Evolutionary conservation across 768 basidiomycete genomes (phyloP).

Genomic region (Obba rivulosa): DNA sequence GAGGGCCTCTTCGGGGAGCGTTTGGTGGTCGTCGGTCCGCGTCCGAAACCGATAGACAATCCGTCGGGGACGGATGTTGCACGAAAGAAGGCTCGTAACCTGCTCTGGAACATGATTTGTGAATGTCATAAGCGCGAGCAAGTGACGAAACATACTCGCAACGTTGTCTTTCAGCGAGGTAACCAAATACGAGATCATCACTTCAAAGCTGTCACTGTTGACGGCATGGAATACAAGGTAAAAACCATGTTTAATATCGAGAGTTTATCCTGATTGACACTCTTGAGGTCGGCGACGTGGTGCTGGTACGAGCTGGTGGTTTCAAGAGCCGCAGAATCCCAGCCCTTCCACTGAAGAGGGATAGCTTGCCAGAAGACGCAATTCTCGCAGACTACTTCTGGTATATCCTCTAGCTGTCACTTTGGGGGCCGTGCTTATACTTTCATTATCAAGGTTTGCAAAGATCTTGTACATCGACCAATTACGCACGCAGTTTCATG

Average conservation of each 20-base stretch:
- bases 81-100: background rate
- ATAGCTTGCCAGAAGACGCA: constrained; percentile 32
- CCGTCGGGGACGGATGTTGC: background rate
- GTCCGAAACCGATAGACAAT: constrained; percentile 18
- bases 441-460: constrained; percentile 54
- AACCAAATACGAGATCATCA: constrained; percentile 10
- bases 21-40: constrained; percentile 48
- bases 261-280: constrained; percentile 1
- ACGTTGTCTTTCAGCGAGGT: background rate
- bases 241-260: background rate
- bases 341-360: constrained; percentile 26
- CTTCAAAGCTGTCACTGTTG: constrained; percentile 35
- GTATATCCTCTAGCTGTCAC: constrained; percentile 26
- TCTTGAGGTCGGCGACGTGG: constrained; percentile 57
- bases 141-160: background rate
- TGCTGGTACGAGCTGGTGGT: constrained; percentile 43
- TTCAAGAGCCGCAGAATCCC: constrained; percentile 27
- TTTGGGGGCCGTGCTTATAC: background rate
- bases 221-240: constrained; percentile 34
- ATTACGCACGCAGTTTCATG: constrained; percentile 42
- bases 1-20: constrained; percentile 47
- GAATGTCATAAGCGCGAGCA: background rate
- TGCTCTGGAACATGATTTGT: constrained; percentile 3
- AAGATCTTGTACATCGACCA: constrained; percentile 51
- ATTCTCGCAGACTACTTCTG: constrained; percentile 60